Conservation (phyloP, 805 yeast species). For the Maudiozyma barnettii region DNA sequence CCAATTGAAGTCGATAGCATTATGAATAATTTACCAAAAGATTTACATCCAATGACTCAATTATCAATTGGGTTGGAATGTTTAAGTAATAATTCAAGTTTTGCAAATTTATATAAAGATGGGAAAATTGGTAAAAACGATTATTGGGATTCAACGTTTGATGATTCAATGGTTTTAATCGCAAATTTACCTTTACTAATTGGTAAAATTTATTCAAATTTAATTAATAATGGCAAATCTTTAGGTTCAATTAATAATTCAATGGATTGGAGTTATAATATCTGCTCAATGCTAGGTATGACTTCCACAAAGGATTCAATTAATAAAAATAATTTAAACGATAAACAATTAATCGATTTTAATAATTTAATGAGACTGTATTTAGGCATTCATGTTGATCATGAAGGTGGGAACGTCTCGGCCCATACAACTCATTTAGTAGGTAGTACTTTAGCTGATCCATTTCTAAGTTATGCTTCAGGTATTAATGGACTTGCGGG, state of each 20-base stretch:
- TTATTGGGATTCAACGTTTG: constrained; percentile 69
- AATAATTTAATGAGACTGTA: constrained; percentile 70
- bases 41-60: constrained; percentile 80
- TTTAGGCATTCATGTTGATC: constrained; percentile 74
- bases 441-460: constrained; percentile 72
- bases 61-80: constrained; percentile 67
- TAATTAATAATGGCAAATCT: constrained; percentile 43
- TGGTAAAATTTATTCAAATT: constrained; percentile 63
- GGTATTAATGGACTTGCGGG: constrained; percentile 81
- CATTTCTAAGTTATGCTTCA: constrained; percentile 65
- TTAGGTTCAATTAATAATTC: constrained; percentile 43
- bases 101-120: constrained; percentile 61
- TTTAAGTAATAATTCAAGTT: constrained; percentile 58
- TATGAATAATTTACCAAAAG: constrained; percentile 53
- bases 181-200: constrained; percentile 69
- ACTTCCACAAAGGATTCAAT: constrained; percentile 27
- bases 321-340: constrained; percentile 23
- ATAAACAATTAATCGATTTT: constrained; percentile 44
- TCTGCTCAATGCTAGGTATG: constrained; percentile 56
- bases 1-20: constrained; percentile 56
- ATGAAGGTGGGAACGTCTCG: constrained; percentile 84
- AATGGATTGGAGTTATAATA: constrained; percentile 66
- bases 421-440: constrained; percentile 82
- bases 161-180: constrained; percentile 59
- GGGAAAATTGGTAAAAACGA: constrained; percentile 57